These are phyloP conservation scores for Annona squamosa DNA, from an alignment of 164 flowering plant species.

Conservation along the genomic window DNA sequence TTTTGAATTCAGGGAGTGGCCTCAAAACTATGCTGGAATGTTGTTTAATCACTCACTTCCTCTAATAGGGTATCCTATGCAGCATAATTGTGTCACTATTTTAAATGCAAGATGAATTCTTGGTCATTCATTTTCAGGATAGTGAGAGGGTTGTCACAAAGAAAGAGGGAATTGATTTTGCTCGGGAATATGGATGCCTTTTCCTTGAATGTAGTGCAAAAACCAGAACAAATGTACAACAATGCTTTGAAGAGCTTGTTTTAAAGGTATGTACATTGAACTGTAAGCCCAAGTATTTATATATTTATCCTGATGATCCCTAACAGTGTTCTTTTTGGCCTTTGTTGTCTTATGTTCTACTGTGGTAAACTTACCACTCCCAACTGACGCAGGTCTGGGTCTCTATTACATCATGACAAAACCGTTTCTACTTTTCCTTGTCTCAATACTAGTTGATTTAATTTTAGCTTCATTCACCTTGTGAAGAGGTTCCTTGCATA, in stretches of 20 bases:
- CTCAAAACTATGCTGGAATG: not conserved
- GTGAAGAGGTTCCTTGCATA: too few species aligned
- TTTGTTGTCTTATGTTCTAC: too few species aligned
- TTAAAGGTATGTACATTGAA: conserved; percentile 40
- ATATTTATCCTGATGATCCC: too few species aligned
- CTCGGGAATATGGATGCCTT: conserved; percentile 74
- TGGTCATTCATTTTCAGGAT: conserved; percentile 36
- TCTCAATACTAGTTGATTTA: too few species aligned
- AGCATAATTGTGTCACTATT: not conserved
- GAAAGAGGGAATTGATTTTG: conserved; percentile 76
- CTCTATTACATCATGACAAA: too few species aligned
- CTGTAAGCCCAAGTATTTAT: too few species aligned
- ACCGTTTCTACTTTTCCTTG: too few species aligned
- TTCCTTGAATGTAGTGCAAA: conserved; percentile 83
- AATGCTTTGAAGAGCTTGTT: conserved; percentile 81
- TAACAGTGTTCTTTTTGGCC: too few species aligned
- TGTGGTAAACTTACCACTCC: too few species aligned
- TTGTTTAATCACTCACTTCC: not conserved
- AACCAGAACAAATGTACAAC: conserved; percentile 69
- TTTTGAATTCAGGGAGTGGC: not conserved
- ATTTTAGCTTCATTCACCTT: too few species aligned
- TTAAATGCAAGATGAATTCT: not conserved
- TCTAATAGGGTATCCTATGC: not conserved
- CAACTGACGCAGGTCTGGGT: too few species aligned
- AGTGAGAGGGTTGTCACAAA: conserved; percentile 69